These are phyloP conservation scores for Taxillus chinensis DNA, from an alignment of 164 flowering plant species.

Conservation along the genomic window DNA sequence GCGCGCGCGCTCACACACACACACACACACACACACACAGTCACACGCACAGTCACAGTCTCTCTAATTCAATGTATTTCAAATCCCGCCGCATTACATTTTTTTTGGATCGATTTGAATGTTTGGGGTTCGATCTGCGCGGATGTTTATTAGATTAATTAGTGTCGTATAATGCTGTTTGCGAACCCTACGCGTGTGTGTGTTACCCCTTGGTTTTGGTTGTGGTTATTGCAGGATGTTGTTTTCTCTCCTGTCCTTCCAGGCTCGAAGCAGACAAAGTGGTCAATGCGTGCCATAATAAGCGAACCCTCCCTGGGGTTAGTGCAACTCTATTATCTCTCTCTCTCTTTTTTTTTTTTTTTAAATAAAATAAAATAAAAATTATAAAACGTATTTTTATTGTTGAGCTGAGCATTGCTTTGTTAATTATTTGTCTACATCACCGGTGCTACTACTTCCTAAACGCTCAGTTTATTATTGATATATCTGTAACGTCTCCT, in stretches of 20 bases:
- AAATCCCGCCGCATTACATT: no score
- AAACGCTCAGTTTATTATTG: no score
- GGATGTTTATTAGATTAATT: not conserved
- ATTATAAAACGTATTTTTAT: no score
- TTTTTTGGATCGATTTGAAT: no score
- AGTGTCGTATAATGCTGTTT: constrained; percentile 2
- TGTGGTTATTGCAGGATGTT: constrained; percentile 51
- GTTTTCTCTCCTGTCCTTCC: constrained; percentile 91
- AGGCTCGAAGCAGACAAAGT: constrained; percentile 93
- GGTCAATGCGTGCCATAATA: constrained; percentile 84
- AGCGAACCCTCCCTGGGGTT: constrained; percentile 90
- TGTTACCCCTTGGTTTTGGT: constrained; percentile 5
- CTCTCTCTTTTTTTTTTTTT: not conserved
- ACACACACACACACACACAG: not conserved
- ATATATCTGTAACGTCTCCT: no score
- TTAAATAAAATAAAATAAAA: no score
- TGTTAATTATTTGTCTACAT: not conserved
- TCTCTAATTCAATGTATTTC: not conserved
- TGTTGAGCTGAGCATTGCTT: not conserved
- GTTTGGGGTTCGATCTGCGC: no score
- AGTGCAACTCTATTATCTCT: constrained; percentile 18
- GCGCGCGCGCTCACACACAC: not conserved
- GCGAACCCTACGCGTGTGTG: constrained; percentile 21
- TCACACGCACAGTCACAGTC: not conserved
- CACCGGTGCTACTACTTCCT: no score